Percentiles rank a stretch among this genome's conserved stretches.
Evolutionary conservation across 306 rosid species (phyloP).

Genomic region (Lupinus albus): DNA sequence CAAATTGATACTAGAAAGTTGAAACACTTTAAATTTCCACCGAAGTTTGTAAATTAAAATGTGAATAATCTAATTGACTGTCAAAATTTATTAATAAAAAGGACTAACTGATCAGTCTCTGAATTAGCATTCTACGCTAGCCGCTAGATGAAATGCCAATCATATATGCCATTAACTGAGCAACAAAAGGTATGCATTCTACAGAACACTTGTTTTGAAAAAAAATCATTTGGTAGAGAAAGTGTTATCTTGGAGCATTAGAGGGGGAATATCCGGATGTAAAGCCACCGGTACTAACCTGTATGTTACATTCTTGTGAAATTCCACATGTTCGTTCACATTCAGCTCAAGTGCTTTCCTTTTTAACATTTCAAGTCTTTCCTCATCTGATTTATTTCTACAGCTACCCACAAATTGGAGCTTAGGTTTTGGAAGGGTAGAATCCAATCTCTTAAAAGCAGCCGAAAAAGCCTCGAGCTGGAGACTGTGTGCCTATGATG

Average conservation of each 20-base stretch:
- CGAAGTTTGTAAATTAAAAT: neutral
- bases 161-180: slow-evolving; percentile 17
- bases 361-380: slow-evolving; percentile 72
- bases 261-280: neutral
- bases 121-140: neutral
- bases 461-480: slow-evolving; percentile 92
- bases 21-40: neutral
- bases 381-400: slow-evolving; percentile 82
- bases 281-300: slow-evolving; percentile 55
- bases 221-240: neutral
- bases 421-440: slow-evolving; percentile 64
- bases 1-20: neutral
- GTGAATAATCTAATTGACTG: neutral
- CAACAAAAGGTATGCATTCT: slow-evolving; percentile 10
- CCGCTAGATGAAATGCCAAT: neutral
- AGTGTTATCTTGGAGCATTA: neutral
- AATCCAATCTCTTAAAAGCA: slow-evolving; percentile 67
- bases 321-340: slow-evolving; percentile 73
- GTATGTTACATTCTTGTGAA: slow-evolving; percentile 74
- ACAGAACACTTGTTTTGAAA: neutral
- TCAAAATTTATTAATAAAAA: neutral
- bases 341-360: slow-evolving; percentile 68
- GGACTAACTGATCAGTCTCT: neutral
- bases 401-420: slow-evolving; percentile 95
- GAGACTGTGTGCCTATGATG: slow-evolving; percentile 77